phyloP scores from a whole-genome alignment of 1,284 basidiomycete genomes.

The Cryptococcus floricola region DNA sequence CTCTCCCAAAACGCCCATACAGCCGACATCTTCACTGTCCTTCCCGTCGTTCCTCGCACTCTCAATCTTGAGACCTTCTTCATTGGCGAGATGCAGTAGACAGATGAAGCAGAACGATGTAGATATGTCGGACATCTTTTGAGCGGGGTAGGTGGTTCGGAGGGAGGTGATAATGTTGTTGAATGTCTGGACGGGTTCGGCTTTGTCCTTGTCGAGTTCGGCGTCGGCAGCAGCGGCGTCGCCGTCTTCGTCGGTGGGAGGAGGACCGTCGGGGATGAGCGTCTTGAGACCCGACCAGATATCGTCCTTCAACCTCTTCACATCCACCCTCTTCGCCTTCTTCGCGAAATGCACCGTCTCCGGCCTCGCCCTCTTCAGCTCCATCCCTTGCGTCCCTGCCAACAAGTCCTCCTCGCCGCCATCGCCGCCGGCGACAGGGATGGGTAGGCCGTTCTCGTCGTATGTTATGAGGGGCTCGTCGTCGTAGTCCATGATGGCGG shows the following conservation, averaged over 20 bases:
- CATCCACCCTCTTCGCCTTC: slow-evolving; percentile 93
- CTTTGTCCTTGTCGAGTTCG: slow-evolving; percentile 50
- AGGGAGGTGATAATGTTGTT: slow-evolving; percentile 78
- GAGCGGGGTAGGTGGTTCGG: slow-evolving; percentile 74
- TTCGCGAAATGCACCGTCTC: slow-evolving; percentile 94
- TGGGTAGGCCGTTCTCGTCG: too few species aligned
- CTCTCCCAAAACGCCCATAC: slow-evolving; percentile 27
- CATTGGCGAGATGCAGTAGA: slow-evolving; percentile 88
- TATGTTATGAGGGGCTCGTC: slow-evolving; percentile 49
- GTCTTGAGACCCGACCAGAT: slow-evolving; percentile 91
- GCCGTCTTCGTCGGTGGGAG: slow-evolving; percentile 18
- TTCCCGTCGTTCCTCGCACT: slow-evolving; percentile 49
- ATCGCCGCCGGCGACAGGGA: slow-evolving; percentile 34
- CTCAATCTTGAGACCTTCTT: slow-evolving; percentile 82
- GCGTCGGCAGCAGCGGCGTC: neutral
- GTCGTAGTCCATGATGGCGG: slow-evolving; percentile 36
- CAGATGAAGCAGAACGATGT: slow-evolving; percentile 99
- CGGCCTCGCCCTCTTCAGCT: slow-evolving; percentile 70
- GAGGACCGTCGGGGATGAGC: slow-evolving; percentile 49
- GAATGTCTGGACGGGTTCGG: slow-evolving; percentile 64
- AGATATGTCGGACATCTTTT: slow-evolving; percentile 96
- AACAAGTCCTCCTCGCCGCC: slow-evolving; percentile 78
- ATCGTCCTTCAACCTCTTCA: slow-evolving; percentile 93
- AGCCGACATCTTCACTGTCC: slow-evolving; percentile 46
- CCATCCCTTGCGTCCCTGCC: slow-evolving; percentile 70